phyloP scores from a whole-genome alignment of 345 rosid species.

The Salix dunnii region DNA sequence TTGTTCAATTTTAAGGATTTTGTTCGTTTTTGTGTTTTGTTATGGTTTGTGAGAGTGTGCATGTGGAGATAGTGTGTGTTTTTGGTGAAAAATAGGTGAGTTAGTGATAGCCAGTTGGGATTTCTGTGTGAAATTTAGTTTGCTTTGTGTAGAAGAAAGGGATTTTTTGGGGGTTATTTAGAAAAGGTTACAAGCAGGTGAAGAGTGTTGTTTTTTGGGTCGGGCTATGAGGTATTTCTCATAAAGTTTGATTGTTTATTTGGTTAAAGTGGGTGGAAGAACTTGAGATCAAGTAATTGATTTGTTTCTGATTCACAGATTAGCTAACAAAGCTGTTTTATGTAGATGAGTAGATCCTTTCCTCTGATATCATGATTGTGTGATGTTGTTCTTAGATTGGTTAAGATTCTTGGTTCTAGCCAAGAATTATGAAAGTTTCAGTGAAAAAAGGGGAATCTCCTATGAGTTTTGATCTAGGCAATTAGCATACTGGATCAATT shows the following conservation, averaged over 20 bases:
- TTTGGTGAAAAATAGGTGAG: neutral
- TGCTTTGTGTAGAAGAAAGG: neutral
- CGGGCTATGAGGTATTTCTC: neutral
- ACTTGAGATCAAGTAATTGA: slow-evolving; percentile 4
- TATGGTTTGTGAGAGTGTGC: neutral
- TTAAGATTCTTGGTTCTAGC: neutral
- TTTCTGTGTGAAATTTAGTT: neutral
- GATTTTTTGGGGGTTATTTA: neutral
- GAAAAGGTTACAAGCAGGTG: neutral
- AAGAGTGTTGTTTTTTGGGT: neutral
- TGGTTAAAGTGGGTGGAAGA: neutral
- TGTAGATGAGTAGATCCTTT: slow-evolving; percentile 18
- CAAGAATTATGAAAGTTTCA: neutral
- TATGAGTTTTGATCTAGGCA: slow-evolving; percentile 4
- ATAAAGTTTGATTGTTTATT: neutral
- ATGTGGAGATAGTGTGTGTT: neutral
- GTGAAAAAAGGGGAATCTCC: neutral
- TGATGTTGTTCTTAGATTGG: neutral
- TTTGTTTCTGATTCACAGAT: neutral
- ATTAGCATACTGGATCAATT: neutral
- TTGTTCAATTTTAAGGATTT: neutral
- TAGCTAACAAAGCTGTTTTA: neutral
- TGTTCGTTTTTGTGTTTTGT: neutral
- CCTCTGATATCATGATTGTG: neutral
- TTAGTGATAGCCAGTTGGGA: neutral